Evolutionary conservation across 192 early-diverging fungal genomes (phyloP).

Genomic region (Podila epigama): DNA sequence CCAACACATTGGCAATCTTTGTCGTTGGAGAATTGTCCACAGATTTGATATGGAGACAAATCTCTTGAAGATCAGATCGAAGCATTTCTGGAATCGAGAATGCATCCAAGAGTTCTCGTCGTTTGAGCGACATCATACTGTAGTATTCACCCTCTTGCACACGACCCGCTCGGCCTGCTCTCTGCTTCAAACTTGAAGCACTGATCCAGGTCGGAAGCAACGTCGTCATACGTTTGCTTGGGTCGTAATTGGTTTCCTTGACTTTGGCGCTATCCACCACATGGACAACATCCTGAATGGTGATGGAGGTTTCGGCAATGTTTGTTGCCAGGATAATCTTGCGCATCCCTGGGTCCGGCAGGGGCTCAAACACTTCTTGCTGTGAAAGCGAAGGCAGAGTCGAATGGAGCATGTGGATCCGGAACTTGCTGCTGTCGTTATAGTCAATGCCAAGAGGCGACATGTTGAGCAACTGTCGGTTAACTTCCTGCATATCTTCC

Average conservation of each 20-base stretch:
- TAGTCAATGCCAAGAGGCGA: constrained; percentile 55
- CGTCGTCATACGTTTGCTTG: constrained; percentile 50
- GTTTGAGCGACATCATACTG: constrained; percentile 56
- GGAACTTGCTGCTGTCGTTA: constrained; percentile 55
- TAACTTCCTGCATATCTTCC: constrained; percentile 65
- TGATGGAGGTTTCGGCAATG: constrained; percentile 79
- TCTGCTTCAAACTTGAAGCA: constrained; percentile 63
- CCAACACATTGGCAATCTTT: constrained; percentile 48
- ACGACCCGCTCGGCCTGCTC: constrained; percentile 68
- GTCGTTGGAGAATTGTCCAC: constrained; percentile 46
- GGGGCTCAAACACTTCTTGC: constrained; percentile 66
- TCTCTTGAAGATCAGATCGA: constrained; percentile 57
- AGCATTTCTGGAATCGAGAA: constrained; percentile 67
- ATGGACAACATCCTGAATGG: constrained; percentile 76
- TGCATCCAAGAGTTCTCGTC: constrained; percentile 51
- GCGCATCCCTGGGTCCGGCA: constrained; percentile 53
- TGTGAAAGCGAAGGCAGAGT: constrained; percentile 66
- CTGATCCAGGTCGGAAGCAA: constrained; percentile 58
- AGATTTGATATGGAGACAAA: constrained; percentile 59
- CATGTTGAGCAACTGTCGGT: constrained; percentile 53
- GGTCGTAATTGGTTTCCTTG: constrained; percentile 66
- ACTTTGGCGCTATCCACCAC: constrained; percentile 74
- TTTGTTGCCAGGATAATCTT: constrained; percentile 77
- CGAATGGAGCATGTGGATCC: constrained; percentile 66
- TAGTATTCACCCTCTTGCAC: constrained; percentile 62